These are phyloP conservation scores for Obba rivulosa DNA, from an alignment of 768 basidiomycete species.

Conservation along the genomic window DNA sequence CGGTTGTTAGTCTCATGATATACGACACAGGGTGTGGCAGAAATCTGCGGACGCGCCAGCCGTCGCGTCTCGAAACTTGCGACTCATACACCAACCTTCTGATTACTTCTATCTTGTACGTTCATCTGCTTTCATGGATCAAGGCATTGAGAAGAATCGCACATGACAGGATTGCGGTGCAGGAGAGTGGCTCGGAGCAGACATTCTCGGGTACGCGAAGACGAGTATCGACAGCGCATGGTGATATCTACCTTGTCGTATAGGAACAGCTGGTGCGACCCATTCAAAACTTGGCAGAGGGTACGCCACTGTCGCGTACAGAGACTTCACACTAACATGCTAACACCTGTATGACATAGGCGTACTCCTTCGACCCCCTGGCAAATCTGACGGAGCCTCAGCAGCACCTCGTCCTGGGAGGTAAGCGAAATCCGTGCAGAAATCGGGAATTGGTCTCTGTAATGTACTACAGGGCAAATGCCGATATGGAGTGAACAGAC, in stretches of 20 bases:
- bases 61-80: slow-evolving; percentile 53
- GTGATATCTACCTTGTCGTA: slow-evolving; percentile 9
- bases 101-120: slow-evolving; percentile 73
- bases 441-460: background rate
- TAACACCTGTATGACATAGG: slow-evolving; percentile 22
- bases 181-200: slow-evolving; percentile 63
- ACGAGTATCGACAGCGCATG: no score
- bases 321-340: slow-evolving; percentile 1
- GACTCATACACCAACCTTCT: slow-evolving; percentile 62
- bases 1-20: background rate
- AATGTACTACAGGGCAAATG: slow-evolving; percentile 34
- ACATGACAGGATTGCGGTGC: slow-evolving; percentile 54
- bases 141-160: background rate
- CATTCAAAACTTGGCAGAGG: slow-evolving; percentile 78
- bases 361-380: slow-evolving; percentile 69
- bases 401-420: slow-evolving; percentile 58
- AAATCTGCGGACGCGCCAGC: slow-evolving; percentile 53
- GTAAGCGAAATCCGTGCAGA: slow-evolving; percentile 22
- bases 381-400: slow-evolving; percentile 45
- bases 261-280: slow-evolving; percentile 68
- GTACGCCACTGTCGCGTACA: slow-evolving; percentile 28
- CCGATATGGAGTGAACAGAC: slow-evolving; percentile 75
- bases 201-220: slow-evolving; percentile 24
- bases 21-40: slow-evolving; percentile 59
- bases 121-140: background rate